Conservation (phyloP, 2,329 filamentous ascomycete species). For the Passalora sequoiae region DNA sequence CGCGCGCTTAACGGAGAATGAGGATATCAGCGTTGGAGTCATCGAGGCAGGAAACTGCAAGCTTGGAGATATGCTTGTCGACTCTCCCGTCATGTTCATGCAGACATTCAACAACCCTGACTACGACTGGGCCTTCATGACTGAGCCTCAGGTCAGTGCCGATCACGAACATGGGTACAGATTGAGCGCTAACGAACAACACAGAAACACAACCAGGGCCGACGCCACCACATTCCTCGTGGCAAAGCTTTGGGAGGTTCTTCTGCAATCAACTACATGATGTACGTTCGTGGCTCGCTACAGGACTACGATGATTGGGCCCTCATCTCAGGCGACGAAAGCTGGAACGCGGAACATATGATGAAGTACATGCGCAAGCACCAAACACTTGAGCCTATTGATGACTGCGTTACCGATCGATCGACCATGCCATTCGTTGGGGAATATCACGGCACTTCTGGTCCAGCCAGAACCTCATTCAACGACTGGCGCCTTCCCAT, state of each 20-base stretch:
- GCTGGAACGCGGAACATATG: slow-evolving; percentile 46
- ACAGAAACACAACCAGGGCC: slow-evolving; percentile 18
- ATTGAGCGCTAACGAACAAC: neutral
- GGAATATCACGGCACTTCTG: slow-evolving; percentile 33
- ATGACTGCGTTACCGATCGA: slow-evolving; percentile 25
- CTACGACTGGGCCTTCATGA: slow-evolving; percentile 25
- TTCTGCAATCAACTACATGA: slow-evolving; percentile 37
- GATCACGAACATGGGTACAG: neutral
- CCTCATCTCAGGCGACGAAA: slow-evolving; percentile 36
- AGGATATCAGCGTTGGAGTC: slow-evolving; percentile 30
- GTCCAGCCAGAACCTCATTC: slow-evolving; percentile 35
- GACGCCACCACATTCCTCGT: slow-evolving; percentile 24
- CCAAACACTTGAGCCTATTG: slow-evolving; percentile 34
- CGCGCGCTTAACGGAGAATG: slow-evolving; percentile 29
- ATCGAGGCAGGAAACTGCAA: slow-evolving; percentile 32
- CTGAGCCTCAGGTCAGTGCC: slow-evolving; percentile 19
- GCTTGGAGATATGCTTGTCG: slow-evolving; percentile 24
- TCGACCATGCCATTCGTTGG: slow-evolving; percentile 31
- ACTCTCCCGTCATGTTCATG: slow-evolving; percentile 25
- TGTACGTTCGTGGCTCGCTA: slow-evolving; percentile 41
- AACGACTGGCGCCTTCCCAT: slow-evolving; percentile 34
- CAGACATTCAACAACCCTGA: slow-evolving; percentile 25
- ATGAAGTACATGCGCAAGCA: slow-evolving; percentile 43
- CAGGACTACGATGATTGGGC: slow-evolving; percentile 48
- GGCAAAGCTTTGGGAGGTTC: slow-evolving; percentile 39